Evolutionary conservation across 2,329 filamentous ascomycete species (phyloP).

Genomic region (Alternaria consortialis): DNA sequence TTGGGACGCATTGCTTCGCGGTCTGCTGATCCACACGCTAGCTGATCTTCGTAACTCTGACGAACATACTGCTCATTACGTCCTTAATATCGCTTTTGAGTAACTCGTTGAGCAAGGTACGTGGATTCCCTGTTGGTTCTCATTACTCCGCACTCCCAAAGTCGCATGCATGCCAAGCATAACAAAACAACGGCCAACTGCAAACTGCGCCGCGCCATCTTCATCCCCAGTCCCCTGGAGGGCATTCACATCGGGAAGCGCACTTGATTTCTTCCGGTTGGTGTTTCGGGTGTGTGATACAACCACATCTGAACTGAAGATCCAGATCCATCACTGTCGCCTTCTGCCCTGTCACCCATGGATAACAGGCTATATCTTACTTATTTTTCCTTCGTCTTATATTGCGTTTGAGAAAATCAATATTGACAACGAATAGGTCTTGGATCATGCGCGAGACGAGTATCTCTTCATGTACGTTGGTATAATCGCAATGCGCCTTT

Average conservation of each 20-base stretch:
- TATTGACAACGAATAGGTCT: slow-evolving; percentile 57
- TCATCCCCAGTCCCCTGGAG: slow-evolving; percentile 19
- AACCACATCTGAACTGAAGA: slow-evolving; percentile 8
- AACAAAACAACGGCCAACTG: slow-evolving; percentile 21
- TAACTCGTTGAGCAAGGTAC: slow-evolving; percentile 73
- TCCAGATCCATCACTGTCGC: slow-evolving; percentile 1
- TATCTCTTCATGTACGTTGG: slow-evolving; percentile 76
- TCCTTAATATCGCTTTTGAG: slow-evolving; percentile 80
- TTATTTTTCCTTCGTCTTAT: background rate
- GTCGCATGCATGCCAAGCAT: slow-evolving; percentile 26
- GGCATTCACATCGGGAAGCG: background rate
- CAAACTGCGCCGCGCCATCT: slow-evolving; percentile 32
- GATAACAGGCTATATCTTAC: background rate
- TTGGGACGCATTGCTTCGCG: slow-evolving; percentile 17
- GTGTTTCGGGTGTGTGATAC: slow-evolving; percentile 11
- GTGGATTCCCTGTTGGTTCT: slow-evolving; percentile 36
- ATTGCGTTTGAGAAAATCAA: slow-evolving; percentile 44
- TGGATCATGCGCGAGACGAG: slow-evolving; percentile 73
- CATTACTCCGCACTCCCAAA: slow-evolving; percentile 14
- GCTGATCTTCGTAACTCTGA: slow-evolving; percentile 79
- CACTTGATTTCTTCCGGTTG: slow-evolving; percentile 6
- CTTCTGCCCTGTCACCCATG: slow-evolving; percentile 1
- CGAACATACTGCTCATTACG: slow-evolving; percentile 80
- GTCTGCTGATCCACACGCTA: slow-evolving; percentile 42
- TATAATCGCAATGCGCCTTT: slow-evolving; percentile 15